Evolutionary conservation across 805 yeast genomes (phyloP).

Genomic region (Babjeviella inositovora): DNA sequence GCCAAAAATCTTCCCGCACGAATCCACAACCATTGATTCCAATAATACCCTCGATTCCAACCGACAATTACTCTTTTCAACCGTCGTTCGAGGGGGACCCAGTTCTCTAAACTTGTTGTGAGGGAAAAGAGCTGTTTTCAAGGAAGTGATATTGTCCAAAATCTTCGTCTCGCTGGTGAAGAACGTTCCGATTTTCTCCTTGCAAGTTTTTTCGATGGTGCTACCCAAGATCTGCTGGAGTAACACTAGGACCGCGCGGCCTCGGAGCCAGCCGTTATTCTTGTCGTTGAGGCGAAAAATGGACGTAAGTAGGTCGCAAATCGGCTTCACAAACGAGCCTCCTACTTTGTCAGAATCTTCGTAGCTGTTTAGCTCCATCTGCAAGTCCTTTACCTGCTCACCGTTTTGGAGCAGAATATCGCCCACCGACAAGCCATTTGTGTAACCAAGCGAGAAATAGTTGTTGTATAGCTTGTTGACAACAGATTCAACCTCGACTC

Average conservation of each 20-base stretch:
- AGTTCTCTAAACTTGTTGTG: conserved; percentile 32
- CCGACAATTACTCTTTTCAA: conserved; percentile 33
- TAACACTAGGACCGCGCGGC: conserved; percentile 66
- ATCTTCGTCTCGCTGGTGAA: conserved; percentile 27
- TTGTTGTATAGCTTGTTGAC: conserved; percentile 17
- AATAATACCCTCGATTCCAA: conserved; percentile 45
- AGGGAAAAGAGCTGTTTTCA: conserved; percentile 16
- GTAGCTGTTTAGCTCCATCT: conserved; percentile 33
- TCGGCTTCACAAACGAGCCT: conserved; percentile 58
- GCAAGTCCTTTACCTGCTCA: conserved; percentile 26
- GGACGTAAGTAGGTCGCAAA: conserved; percentile 59
- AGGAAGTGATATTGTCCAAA: conserved; percentile 13
- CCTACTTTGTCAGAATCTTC: conserved; percentile 20
- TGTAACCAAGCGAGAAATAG: too few relatives aligned
- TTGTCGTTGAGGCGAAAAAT: conserved; percentile 46
- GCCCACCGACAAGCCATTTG: conserved; percentile 5
- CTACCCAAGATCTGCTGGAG: conserved; percentile 80
- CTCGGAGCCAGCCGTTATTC: conserved; percentile 65
- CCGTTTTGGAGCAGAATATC: too few relatives aligned
- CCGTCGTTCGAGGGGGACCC: conserved; percentile 24
- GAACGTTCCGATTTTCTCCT: conserved; percentile 22
- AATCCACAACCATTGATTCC: conserved; percentile 40
- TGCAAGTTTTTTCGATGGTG: conserved; percentile 59
- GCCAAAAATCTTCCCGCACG: conserved; percentile 66
- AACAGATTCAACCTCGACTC: conserved; percentile 10